Base-by-base conservation (phyloP, 1,139 yeast genomes). In the Debaryomyces nepalensis region DNA sequence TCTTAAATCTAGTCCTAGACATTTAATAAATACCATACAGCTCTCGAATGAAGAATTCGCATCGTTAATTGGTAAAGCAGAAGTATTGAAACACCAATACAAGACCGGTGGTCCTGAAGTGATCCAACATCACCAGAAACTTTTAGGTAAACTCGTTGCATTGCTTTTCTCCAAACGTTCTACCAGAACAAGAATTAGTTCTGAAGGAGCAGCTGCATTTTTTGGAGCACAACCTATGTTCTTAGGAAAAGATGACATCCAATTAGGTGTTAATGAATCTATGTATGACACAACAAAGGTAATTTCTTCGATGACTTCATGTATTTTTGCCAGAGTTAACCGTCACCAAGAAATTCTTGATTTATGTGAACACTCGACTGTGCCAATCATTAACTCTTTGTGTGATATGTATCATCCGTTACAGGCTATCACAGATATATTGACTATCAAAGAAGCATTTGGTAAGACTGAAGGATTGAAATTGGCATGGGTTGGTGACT, bases 151-250 rank as follows among this genome's bases (percentile, higher is more conserved):
- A 63, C 77, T 91, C 4, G 83, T 89, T 23, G 89, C 98, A 0
- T 66, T 93, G 61, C 64, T 93, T 37, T 93, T 93, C 63, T 78
- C 90, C 45, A 93, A 93, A 63, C 81, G 99, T 64, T 87, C 97
- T 7, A 93, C 99, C 22, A 80, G 99, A 67, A 93, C 99, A 26
- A 81, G 99, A 64, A 81, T 93, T 32, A 89, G 97, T 32, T 79
- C 93, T 4, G 99, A 93, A 64, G 98, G 96, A 40, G 99, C 99
- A 4, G 88, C 91, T 11, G 77, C 89, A 1, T 91, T 85, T 60
- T 86, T 93, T 51, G 99, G 99, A 14, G 99, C 95, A 5, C 95
- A 84, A 52, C 97, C 99, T 10, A 87, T 93, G 95, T 93, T 93
- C 58, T 75, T 93, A 51, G 98, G 99, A 41, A 88, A 86, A 56